These are phyloP conservation scores for Phycomyces blakesleeanus DNA, from an alignment of 192 early-diverging fungal species.

Conservation along the genomic window DNA sequence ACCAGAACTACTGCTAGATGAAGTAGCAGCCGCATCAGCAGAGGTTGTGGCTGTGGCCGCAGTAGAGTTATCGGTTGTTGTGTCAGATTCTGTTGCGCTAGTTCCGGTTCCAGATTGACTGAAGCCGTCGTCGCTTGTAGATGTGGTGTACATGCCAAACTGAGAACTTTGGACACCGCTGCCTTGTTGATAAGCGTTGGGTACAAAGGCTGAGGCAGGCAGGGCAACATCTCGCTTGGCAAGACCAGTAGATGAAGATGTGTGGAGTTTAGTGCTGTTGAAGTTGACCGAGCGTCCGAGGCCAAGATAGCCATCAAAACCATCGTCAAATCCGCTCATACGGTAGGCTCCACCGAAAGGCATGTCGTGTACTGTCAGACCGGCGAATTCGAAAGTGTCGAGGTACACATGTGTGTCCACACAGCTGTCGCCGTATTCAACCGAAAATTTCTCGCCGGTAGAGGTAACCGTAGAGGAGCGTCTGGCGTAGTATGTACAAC, in stretches of 20 bases:
- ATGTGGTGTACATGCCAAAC: constrained; percentile 35
- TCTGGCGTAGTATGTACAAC: constrained; percentile 34
- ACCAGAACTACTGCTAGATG: not conserved
- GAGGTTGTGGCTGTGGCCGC: not conserved
- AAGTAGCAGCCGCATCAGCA: not conserved
- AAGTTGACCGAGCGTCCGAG: constrained; percentile 31
- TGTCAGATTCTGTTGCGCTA: not conserved
- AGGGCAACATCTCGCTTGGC: constrained; percentile 18
- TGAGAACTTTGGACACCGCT: constrained; percentile 25
- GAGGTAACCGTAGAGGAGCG: constrained; percentile 15
- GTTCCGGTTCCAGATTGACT: not conserved
- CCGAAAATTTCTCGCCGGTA: constrained; percentile 30
- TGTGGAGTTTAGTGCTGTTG: constrained; percentile 15
- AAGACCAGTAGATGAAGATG: constrained; percentile 16
- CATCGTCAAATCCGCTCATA: constrained; percentile 30
- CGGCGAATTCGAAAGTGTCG: constrained; percentile 29
- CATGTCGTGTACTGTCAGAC: constrained; percentile 26
- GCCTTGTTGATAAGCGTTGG: constrained; percentile 27
- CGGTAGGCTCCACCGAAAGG: constrained; percentile 35
- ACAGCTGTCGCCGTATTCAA: constrained; percentile 27
- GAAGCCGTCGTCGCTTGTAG: not conserved
- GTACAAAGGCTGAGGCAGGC: constrained; percentile 18
- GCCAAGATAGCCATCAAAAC: constrained; percentile 37
- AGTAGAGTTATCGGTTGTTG: not conserved
- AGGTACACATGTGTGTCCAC: constrained; percentile 32